A percentile compares a stretch with the other conserved stretches of the same genome.
phyloP scores from a whole-genome alignment of 176 grass and related monocot genomes.

The Dendrocalamus sinicus region DNA sequence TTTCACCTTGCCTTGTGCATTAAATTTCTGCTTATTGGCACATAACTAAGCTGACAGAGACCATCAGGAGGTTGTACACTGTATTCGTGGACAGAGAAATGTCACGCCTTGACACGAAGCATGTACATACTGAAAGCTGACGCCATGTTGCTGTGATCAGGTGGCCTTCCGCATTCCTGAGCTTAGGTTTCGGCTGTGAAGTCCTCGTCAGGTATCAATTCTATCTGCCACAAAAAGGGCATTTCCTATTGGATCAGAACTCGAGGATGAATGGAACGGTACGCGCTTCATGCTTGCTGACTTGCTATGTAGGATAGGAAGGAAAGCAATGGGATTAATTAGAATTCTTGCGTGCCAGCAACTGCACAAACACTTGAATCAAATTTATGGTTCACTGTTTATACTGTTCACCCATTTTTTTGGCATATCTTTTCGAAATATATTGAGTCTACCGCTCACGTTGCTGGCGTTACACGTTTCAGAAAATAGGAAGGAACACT shows the following conservation, averaged over 20 bases:
- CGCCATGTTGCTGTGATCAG: conserved; percentile 50
- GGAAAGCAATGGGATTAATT: conserved; percentile 45
- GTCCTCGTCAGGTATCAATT: conserved; percentile 43
- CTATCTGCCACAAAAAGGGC: conserved; percentile 50
- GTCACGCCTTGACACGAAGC: conserved; percentile 43
- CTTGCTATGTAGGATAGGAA: conserved; percentile 5
- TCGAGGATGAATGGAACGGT: conserved; percentile 32
- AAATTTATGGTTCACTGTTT: conserved; percentile 26
- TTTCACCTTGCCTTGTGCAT: conserved; percentile 34
- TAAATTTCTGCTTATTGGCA: conserved; percentile 34
- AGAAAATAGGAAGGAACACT: neutral
- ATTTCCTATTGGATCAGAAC: conserved; percentile 42
- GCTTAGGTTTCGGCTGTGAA: conserved; percentile 49
- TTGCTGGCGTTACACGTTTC: conserved; percentile 34
- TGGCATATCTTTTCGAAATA: neutral
- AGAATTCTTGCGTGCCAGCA: conserved; percentile 53
- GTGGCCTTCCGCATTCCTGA: conserved; percentile 48
- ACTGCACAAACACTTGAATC: conserved; percentile 30
- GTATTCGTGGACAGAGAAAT: conserved; percentile 42
- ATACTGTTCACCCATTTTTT: conserved; percentile 12
- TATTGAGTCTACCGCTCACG: neutral
- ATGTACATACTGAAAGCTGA: conserved; percentile 66
- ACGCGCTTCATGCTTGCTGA: conserved; percentile 5
- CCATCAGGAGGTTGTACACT: conserved; percentile 45
- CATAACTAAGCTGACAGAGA: conserved; percentile 32